Base-by-base conservation (phyloP, 2,329 filamentous ascomycete species). In the Aotearoamyces nothofagi region DNA sequence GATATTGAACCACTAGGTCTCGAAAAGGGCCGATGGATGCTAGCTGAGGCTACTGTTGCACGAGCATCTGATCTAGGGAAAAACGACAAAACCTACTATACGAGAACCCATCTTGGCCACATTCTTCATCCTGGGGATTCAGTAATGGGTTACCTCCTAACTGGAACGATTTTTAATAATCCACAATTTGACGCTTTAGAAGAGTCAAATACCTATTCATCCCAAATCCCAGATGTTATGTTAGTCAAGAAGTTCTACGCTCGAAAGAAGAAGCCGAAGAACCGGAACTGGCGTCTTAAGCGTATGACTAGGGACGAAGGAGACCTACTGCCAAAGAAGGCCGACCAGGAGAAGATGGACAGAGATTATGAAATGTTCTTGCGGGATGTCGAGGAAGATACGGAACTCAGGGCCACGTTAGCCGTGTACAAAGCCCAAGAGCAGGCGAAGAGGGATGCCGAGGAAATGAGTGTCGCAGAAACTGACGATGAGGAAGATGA, bases 241-340 rank as follows among this genome's bases (percentile, higher is more conserved):
- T 66, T 98, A 3, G 83, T 98, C 52, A 96, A 92, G 83, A 98
- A 98, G 56, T 76, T 82, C 65, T 98, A 92, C 57, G 73, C 78
- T 33, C 73, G 81, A 43, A 78, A 79, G 56, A 76, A 79, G 62
- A 92, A 87, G 69, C 68, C 72, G 51, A 77, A 74, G 61, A 68
- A 65, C 54, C 75, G 92, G 42, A 81, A 81, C 63, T 98, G 90
- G 90, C 80, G 78, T 53, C 72, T 98, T 53, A 92, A 81, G 70
- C 83, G 90, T 47, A 87, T 98, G 80, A 68, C 67, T 40, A 78
- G 73, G 56, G 86, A 96, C 38, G 82, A 94, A 51, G 78, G 79
- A 41, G 87, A 94, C 40, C 66, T 92, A 52, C 58, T 86, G 39
- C 81, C 82, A 19, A 77, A 81, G 61, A 83, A 93, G 58, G 64